Evolutionary conservation across 2,329 filamentous ascomycete species (phyloP).

Genomic region (Neodidymelliopsis sp.): DNA sequence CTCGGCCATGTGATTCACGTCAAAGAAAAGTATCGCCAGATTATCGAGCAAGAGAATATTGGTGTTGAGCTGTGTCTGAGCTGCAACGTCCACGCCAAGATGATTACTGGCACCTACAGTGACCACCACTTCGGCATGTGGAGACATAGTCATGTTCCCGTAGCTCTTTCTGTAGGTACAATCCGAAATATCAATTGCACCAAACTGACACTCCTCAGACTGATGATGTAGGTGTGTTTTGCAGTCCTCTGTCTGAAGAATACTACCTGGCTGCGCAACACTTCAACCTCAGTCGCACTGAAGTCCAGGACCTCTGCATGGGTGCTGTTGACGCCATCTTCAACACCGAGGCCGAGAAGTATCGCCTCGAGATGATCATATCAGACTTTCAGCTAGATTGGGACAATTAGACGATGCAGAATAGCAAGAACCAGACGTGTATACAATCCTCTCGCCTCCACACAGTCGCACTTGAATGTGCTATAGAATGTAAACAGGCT

Average conservation of each 20-base stretch:
- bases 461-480: too few species aligned
- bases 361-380: conserved; percentile 59
- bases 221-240: conserved; percentile 84
- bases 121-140: conserved; percentile 83
- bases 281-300: conserved; percentile 63
- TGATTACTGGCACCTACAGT: conserved; percentile 70
- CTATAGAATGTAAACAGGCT: not conserved
- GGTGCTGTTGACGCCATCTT: conserved; percentile 73
- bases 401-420: conserved; percentile 1
- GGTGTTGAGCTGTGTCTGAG: conserved; percentile 80
- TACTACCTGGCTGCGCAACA: conserved; percentile 76
- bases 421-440: not conserved
- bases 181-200: too few species aligned
- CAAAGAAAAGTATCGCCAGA: conserved; percentile 63
- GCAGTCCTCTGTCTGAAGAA: conserved; percentile 77
- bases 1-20: conserved; percentile 84
- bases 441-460: too few species aligned
- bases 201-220: conserved; percentile 64
- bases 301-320: conserved; percentile 64
- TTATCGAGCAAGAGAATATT: conserved; percentile 63
- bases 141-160: conserved; percentile 60
- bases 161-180: conserved; percentile 76
- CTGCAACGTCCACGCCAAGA: conserved; percentile 79
- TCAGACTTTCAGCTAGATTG: too few species aligned
- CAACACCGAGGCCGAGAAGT: conserved; percentile 67